These are phyloP conservation scores for Cordyceps farinosa DNA, from an alignment of 2,329 filamentous ascomycete genomes.

Conservation along the genomic window DNA sequence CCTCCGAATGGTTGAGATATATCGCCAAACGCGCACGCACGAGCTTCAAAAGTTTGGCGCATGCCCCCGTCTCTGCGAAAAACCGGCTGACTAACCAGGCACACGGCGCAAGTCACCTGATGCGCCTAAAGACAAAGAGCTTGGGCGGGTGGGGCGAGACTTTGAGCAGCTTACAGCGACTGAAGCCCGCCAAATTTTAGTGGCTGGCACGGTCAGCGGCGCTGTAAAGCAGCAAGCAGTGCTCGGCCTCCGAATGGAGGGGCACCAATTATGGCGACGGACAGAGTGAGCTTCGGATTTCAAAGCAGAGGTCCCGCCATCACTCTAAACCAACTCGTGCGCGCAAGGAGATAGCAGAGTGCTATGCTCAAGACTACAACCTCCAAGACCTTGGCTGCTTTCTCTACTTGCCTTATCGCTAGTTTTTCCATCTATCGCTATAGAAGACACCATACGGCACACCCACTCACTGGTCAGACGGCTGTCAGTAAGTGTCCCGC, in stretches of 20 bases:
- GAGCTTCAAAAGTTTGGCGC: conserved; percentile 15
- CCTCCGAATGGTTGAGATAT: neutral
- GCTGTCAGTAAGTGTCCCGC: neutral
- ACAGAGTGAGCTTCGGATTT: conserved; percentile 10
- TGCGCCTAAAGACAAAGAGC: neutral
- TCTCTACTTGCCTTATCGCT: conserved; percentile 28
- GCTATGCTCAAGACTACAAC: conserved; percentile 31
- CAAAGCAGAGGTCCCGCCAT: conserved; percentile 15
- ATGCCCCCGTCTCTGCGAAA: neutral
- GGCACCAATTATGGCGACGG: conserved; percentile 13
- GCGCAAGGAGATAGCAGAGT: conserved; percentile 24
- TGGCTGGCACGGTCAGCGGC: neutral
- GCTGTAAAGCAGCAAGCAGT: neutral
- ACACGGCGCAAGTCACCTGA: conserved; percentile 4
- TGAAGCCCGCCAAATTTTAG: neutral
- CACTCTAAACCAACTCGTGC: neutral
- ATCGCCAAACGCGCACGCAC: neutral
- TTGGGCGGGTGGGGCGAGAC: neutral
- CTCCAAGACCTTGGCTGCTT: conserved; percentile 27
- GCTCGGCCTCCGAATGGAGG: conserved; percentile 1
- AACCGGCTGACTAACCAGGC: conserved; percentile 13
- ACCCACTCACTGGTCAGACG: neutral
- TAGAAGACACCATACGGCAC: neutral
- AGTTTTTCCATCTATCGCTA: conserved; percentile 30
- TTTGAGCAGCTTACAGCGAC: neutral